Conservation (phyloP, 345 rosid genomes). For the Syzygium grande region DNA sequence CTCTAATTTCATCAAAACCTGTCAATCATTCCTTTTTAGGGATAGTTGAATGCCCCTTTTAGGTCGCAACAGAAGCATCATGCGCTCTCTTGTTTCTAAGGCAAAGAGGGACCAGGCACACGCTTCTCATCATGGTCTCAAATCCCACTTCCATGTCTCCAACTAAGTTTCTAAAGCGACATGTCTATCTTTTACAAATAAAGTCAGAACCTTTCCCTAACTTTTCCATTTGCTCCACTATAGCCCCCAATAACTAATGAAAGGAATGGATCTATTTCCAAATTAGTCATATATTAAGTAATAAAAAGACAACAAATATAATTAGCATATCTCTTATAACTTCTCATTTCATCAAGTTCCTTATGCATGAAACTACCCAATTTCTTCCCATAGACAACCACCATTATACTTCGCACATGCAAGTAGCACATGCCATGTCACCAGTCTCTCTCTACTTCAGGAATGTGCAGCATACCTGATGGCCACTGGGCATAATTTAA, state of each 20-base stretch:
- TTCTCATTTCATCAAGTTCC: background rate
- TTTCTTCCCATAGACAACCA: background rate
- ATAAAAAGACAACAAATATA: background rate
- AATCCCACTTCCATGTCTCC: background rate
- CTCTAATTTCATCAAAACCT: background rate
- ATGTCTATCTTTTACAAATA: background rate
- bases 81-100: background rate
- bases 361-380: background rate
- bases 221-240: background rate
- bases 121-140: background rate
- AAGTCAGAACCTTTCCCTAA: background rate
- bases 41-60: background rate
- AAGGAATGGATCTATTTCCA: background rate
- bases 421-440: background rate
- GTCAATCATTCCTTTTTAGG: background rate
- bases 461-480: conserved; percentile 62
- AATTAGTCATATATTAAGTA: background rate
- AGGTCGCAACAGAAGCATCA: background rate
- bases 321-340: background rate
- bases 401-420: background rate
- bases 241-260: background rate
- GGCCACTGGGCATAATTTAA: conserved; percentile 81
- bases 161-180: background rate
- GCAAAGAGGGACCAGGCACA: background rate
- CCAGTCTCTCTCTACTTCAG: background rate